These are phyloP conservation scores for Leccinum incarnatum DNA, from an alignment of 768 basidiomycete genomes.

Conservation along the genomic window DNA sequence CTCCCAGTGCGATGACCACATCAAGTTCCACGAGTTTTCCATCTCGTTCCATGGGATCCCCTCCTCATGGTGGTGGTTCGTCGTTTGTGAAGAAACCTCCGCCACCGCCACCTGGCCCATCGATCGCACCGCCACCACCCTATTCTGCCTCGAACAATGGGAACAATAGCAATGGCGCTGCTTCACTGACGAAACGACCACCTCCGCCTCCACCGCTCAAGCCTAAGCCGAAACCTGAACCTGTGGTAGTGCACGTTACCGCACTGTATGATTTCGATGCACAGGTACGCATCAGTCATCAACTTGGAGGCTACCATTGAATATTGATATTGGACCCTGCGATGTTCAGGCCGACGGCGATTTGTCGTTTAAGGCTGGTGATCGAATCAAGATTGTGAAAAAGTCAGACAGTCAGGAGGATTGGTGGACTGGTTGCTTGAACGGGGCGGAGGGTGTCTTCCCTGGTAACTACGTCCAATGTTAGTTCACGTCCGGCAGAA, in stretches of 20 bases:
- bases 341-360: slow-evolving; percentile 80
- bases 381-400: slow-evolving; percentile 87
- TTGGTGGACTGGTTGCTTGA: slow-evolving; percentile 94
- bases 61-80: slow-evolving; percentile 20
- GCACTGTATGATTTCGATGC: slow-evolving; percentile 95
- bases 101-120: slow-evolving; percentile 33
- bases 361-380: slow-evolving; percentile 84
- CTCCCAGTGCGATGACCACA: slow-evolving; percentile 24
- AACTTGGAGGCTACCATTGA: background rate
- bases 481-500: background rate
- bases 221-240: slow-evolving; percentile 74
- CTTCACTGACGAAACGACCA: slow-evolving; percentile 60
- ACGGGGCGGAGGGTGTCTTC: slow-evolving; percentile 85
- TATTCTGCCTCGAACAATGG: slow-evolving; percentile 23
- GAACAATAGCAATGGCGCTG: slow-evolving; percentile 17
- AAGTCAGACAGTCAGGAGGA: slow-evolving; percentile 81
- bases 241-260: slow-evolving; percentile 71
- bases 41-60: slow-evolving; percentile 26
- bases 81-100: slow-evolving; percentile 43
- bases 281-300: slow-evolving; percentile 49
- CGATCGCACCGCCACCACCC: slow-evolving; percentile 45
- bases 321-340: background rate
- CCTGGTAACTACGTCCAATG: slow-evolving; percentile 58
- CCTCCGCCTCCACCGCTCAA: slow-evolving; percentile 93
- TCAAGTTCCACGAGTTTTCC: slow-evolving; percentile 28